Evolutionary conservation across 768 basidiomycete genomes (phyloP).

Genomic region (Mycena rebaudengoi): DNA sequence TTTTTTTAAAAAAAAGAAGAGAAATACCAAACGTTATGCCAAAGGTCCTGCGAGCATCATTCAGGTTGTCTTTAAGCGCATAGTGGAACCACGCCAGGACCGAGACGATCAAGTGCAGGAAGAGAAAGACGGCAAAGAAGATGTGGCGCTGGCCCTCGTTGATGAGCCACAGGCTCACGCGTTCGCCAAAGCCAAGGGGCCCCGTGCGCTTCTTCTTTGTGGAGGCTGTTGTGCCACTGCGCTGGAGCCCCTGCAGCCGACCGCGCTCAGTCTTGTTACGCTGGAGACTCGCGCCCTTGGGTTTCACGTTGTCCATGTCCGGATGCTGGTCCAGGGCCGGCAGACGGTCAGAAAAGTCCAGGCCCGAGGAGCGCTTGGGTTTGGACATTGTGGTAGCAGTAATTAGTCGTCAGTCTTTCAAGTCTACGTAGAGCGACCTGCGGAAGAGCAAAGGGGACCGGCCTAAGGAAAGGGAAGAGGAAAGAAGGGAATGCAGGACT

Average conservation of each 20-base stretch:
- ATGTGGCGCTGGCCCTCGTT: slow-evolving; percentile 71
- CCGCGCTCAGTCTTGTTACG: slow-evolving; percentile 72
- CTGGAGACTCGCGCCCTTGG: slow-evolving; percentile 50
- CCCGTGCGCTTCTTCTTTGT: slow-evolving; percentile 44
- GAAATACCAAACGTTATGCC: slow-evolving; percentile 64
- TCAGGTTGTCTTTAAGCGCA: slow-evolving; percentile 66
- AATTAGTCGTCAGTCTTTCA: too few relatives aligned
- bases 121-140: slow-evolving; percentile 67
- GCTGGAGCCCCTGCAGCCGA: slow-evolving; percentile 72
- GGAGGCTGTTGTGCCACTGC: slow-evolving; percentile 33
- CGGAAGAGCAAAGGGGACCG: too few relatives aligned
- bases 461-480: too few relatives aligned
- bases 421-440: too few relatives aligned
- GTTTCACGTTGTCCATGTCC: slow-evolving; percentile 33
- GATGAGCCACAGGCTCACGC: slow-evolving; percentile 66
- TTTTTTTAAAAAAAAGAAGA: background rate
- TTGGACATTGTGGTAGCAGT: slow-evolving; percentile 20
- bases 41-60: slow-evolving; percentile 59
- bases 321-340: slow-evolving; percentile 39
- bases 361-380: slow-evolving; percentile 51
- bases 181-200: slow-evolving; percentile 35
- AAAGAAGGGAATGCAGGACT: too few relatives aligned
- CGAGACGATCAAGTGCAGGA: slow-evolving; percentile 68
- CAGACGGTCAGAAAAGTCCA: slow-evolving; percentile 57
- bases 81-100: slow-evolving; percentile 67